Evolutionary conservation across 1,284 basidiomycete genomes (phyloP), one percentile per base, ranked within the genome.

Genomic region (Pyrrhoderma lamaoense): DNA sequence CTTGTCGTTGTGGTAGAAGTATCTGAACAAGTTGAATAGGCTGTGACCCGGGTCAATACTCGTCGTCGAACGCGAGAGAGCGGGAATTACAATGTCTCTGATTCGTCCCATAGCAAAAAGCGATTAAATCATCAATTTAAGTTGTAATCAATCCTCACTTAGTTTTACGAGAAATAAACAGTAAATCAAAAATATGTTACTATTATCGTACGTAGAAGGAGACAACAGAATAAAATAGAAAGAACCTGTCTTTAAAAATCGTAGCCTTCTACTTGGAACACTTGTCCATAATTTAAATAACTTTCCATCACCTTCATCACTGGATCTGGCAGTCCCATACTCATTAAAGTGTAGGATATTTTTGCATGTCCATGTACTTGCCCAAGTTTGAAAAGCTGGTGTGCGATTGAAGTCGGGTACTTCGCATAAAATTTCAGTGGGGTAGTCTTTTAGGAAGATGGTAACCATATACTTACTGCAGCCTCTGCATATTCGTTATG

Each of bases 331-430:
- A 94, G 72, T 16, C 89, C 87, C 89, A 97, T 95, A 62, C 92
- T 95, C 49, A 97, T 71, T 22, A 99, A 70, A 8, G 93, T 95
- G 65, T 94, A 97, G 47, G 85, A 81, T 54, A 98, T 93, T 72
- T 99, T 99, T 50, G 83, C 86, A 58, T 94, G 85, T 0, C 96
- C 96, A 60, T 98, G 93, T n/a, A 89, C 80, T 64, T 87, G 83
- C 13, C 94, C 93, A 14, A 99, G 74, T 67, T 93, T 93, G 81
- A 91, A 98, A 61, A 98, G 80, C 53, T 85, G 81, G 44, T 87
- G 82, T 0, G 93, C 91, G 40, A 97, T 92, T 56, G 86, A 80
- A 1, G 92, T 92, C 1, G 95, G 95, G 65, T 90, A 98, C 85
- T 92, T 59, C 5, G 36, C 14, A 22, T 35, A 36, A 50, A 46